These are phyloP conservation scores for Fusarium secorum DNA, from an alignment of 2,329 filamentous ascomycete species.

Conservation along the genomic window DNA sequence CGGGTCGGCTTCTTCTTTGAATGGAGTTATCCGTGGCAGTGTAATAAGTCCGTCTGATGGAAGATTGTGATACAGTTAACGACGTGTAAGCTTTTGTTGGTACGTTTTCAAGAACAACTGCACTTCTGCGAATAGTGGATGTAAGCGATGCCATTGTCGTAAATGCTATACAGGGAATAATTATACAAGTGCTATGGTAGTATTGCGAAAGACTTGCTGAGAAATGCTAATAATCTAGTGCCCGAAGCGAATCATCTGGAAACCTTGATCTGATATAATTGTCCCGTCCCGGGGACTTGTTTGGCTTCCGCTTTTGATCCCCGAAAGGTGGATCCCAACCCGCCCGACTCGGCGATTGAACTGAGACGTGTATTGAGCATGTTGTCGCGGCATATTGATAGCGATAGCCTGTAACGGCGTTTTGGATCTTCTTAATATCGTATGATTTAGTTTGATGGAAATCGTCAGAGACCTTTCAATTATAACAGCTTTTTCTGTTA, in stretches of 20 bases:
- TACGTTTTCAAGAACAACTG: background rate
- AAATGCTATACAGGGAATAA: background rate
- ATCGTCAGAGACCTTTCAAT: fast-evolving
- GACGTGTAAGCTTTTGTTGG: background rate
- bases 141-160: background rate
- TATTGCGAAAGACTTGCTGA: background rate
- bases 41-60: fast-evolving
- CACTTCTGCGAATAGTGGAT: background rate
- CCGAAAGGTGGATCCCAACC: background rate
- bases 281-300: background rate
- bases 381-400: background rate
- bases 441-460: background rate
- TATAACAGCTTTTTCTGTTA: fast-evolving
- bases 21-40: fast-evolving
- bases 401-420: background rate
- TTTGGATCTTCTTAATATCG: background rate
- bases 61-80: background rate
- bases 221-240: background rate
- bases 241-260: background rate
- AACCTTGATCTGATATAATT: background rate
- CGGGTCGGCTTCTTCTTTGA: background rate
- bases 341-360: background rate
- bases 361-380: background rate
- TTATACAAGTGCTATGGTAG: background rate
- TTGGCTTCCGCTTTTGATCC: background rate